A percentile compares a stretch with the other conserved stretches of the same genome.
These are phyloP conservation scores for Botrytis galanthina DNA, from an alignment of 2,329 filamentous ascomycete species.

Conservation along the genomic window DNA sequence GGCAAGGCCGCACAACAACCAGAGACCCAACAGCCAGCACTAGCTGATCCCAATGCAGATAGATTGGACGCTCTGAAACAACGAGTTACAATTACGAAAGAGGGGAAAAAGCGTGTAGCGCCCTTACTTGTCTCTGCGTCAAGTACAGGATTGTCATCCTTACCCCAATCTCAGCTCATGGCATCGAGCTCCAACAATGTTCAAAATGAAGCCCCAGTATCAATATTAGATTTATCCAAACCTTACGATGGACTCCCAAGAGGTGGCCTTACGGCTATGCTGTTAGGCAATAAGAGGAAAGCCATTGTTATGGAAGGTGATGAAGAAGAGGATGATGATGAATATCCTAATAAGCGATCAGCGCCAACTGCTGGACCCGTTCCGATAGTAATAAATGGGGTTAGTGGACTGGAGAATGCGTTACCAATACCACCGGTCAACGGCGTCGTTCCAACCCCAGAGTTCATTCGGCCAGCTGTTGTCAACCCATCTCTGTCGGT, in stretches of 20 bases:
- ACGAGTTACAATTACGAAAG: conserved; percentile 90
- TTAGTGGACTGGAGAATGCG: conserved; percentile 76
- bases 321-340: conserved; percentile 61
- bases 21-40: conserved; percentile 42
- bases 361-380: conserved; percentile 62
- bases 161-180: conserved; percentile 85
- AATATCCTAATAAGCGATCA: conserved; percentile 57
- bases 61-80: conserved; percentile 76
- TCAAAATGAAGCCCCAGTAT: conserved; percentile 72
- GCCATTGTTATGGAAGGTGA: conserved; percentile 60
- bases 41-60: conserved; percentile 52
- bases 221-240: conserved; percentile 84
- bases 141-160: conserved; percentile 78
- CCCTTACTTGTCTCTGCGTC: conserved; percentile 89
- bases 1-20: conserved; percentile 29
- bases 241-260: conserved; percentile 91
- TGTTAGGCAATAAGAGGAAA: conserved; percentile 93
- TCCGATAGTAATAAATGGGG: conserved; percentile 71
- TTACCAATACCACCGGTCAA: conserved; percentile 57
- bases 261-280: conserved; percentile 79
- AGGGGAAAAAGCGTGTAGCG: conserved; percentile 93
- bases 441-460: conserved; percentile 68
- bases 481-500: conserved; percentile 77
- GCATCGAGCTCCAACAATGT: conserved; percentile 66
- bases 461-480: conserved; percentile 84